Percentiles rank a stretch among this genome's conserved stretches.
phyloP scores from a whole-genome alignment of 2,329 filamentous ascomycete species.

The Alternaria consortialis region DNA sequence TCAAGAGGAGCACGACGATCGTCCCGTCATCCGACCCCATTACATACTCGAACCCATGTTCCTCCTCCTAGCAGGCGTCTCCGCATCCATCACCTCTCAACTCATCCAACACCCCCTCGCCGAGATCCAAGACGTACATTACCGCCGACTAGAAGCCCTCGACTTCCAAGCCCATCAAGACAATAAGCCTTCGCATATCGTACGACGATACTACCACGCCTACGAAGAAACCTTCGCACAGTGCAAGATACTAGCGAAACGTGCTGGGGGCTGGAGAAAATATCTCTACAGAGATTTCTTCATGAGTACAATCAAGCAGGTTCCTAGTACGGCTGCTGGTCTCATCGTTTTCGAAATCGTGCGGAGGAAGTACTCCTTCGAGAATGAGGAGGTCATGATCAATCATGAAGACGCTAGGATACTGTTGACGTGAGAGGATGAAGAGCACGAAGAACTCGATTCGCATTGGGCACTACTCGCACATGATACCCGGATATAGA shows the following conservation, averaged over 20 bases:
- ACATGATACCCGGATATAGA: slow-evolving; percentile 32
- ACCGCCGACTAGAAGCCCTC: slow-evolving; percentile 75
- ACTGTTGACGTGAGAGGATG: slow-evolving; percentile 58
- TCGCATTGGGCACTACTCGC: background rate
- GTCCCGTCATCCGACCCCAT: slow-evolving; percentile 72
- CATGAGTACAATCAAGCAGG: slow-evolving; percentile 75
- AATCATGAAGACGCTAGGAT: slow-evolving; percentile 75
- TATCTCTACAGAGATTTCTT: slow-evolving; percentile 79
- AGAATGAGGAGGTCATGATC: slow-evolving; percentile 62
- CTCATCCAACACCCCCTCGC: slow-evolving; percentile 74
- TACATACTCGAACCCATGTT: slow-evolving; percentile 79
- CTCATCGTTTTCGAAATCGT: slow-evolving; percentile 82
- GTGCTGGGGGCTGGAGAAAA: slow-evolving; percentile 64
- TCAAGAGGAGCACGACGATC: slow-evolving; percentile 39
- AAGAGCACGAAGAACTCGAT: background rate
- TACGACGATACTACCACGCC: slow-evolving; percentile 73
- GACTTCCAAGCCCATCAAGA: slow-evolving; percentile 64
- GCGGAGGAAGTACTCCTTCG: slow-evolving; percentile 74
- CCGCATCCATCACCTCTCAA: slow-evolving; percentile 74
- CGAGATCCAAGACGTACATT: slow-evolving; percentile 76
- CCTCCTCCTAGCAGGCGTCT: slow-evolving; percentile 72
- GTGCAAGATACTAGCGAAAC: slow-evolving; percentile 66
- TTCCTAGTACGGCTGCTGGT: slow-evolving; percentile 79
- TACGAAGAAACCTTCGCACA: slow-evolving; percentile 73
- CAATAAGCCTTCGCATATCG: slow-evolving; percentile 42